phyloP scores from a whole-genome alignment of 768 basidiomycete species.

The Termitomyces heimii region DNA sequence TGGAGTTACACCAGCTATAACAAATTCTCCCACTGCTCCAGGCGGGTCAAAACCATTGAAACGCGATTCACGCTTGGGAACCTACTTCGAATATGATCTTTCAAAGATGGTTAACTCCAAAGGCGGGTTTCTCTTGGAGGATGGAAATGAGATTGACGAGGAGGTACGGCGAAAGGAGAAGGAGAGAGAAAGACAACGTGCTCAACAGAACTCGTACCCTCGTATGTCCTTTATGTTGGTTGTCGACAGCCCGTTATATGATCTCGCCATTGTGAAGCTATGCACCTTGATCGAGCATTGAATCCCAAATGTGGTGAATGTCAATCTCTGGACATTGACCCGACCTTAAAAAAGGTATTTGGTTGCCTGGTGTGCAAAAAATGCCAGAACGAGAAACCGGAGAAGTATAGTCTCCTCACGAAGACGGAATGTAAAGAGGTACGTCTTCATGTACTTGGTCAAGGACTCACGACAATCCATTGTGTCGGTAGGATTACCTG shows the following conservation, averaged over 20 bases:
- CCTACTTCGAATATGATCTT: conserved; percentile 95
- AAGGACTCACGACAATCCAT: background rate
- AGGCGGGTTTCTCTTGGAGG: conserved; percentile 92
- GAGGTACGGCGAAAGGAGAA: conserved; percentile 72
- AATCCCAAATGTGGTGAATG: conserved; percentile 90
- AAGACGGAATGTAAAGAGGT: conserved; percentile 99
- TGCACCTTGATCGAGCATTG: conserved; percentile 62
- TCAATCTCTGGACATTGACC: conserved; percentile 83
- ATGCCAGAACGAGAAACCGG: conserved; percentile 86
- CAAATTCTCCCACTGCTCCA: conserved; percentile 55
- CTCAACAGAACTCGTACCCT: conserved; percentile 69
- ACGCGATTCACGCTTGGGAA: conserved; percentile 76
- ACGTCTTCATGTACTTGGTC: conserved; percentile 13
- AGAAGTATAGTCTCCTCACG: conserved; percentile 91
- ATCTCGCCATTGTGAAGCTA: conserved; percentile 41
- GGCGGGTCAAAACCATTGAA: conserved; percentile 49
- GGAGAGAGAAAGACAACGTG: conserved; percentile 73
- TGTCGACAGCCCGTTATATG: background rate
- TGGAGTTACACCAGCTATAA: conserved; percentile 45
- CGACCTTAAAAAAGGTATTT: conserved; percentile 76
- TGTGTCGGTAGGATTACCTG: conserved; percentile 71
- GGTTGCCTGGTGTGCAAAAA: conserved; percentile 80
- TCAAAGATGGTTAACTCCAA: conserved; percentile 96
- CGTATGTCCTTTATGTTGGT: conserved; percentile 36
- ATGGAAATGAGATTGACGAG: conserved; percentile 77